Percentiles rank a stretch among this genome's conserved stretches.
These are phyloP conservation scores for Neofusicoccum ribis DNA, from an alignment of 2,329 filamentous ascomycete species.

Conservation along the genomic window DNA sequence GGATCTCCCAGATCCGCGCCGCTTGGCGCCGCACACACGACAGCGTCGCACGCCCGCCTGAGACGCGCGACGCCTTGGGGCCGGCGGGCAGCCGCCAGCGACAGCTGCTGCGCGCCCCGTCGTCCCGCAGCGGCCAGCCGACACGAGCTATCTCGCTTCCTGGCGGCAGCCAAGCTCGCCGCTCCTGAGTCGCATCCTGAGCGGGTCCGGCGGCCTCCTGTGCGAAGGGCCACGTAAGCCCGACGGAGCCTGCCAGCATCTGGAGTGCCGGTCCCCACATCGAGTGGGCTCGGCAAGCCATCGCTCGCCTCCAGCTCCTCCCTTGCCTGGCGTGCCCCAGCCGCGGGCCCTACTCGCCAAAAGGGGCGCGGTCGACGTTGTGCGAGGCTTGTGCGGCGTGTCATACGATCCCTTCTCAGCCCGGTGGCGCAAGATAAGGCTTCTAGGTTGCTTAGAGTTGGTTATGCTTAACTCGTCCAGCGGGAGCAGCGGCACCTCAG, in stretches of 20 bases:
- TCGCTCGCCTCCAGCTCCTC: constrained; percentile 13
- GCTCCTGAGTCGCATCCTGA: constrained; percentile 15
- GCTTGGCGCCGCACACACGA: background rate
- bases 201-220: constrained; percentile 16
- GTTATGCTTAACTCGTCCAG: constrained; percentile 12
- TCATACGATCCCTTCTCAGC: constrained; percentile 14
- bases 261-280: constrained; percentile 10
- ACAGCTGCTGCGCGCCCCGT: background rate
- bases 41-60: background rate
- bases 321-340: background rate
- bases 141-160: constrained; percentile 11
- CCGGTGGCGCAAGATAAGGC: constrained; percentile 18
- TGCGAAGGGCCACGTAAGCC: constrained; percentile 17
- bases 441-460: constrained; percentile 7
- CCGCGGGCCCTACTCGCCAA: background rate
- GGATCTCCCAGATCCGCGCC: constrained; percentile 5
- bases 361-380: constrained; percentile 8
- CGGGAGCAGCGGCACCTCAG: background rate
- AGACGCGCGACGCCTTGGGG: background rate
- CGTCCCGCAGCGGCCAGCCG: background rate
- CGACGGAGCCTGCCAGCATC: constrained; percentile 14
- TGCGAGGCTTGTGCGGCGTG: constrained; percentile 16
- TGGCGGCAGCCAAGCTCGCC: constrained; percentile 3
- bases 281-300: constrained; percentile 15
- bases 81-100: background rate